phyloP scores from a whole-genome alignment of 306 rosid species.

The Sphenostylis stenocarpa region DNA sequence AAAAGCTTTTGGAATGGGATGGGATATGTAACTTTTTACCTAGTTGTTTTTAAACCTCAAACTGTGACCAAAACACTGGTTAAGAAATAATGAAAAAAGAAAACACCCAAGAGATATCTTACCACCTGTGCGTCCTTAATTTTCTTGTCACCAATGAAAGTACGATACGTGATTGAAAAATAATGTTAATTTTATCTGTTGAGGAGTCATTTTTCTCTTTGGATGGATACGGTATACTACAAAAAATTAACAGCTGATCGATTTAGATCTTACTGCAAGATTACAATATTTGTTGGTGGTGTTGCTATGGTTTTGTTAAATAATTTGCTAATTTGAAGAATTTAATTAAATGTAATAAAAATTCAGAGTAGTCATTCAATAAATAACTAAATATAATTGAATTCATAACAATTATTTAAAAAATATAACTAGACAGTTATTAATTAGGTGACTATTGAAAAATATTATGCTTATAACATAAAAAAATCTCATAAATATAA shows the following conservation, averaged over 20 bases:
- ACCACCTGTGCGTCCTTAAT: background rate
- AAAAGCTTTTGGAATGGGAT: background rate
- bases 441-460: no score
- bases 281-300: background rate
- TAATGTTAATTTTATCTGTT: background rate
- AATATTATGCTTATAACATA: no score
- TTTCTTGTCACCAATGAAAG: background rate
- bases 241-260: no score
- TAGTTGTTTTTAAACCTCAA: background rate
- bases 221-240: background rate
- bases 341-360: background rate
- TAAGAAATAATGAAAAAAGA: background rate
- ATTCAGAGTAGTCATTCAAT: no score
- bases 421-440: no score
- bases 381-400: no score
- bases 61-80: background rate
- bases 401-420: no score
- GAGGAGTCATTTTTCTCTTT: background rate
- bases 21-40: background rate
- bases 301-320: background rate
- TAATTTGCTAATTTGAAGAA: background rate
- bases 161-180: background rate
- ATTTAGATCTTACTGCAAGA: background rate
- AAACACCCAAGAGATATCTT: background rate
- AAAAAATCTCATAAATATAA: background rate